These are phyloP conservation scores for Penicillium sp. DNA, from an alignment of 2,329 filamentous ascomycete species.

Conservation along the genomic window DNA sequence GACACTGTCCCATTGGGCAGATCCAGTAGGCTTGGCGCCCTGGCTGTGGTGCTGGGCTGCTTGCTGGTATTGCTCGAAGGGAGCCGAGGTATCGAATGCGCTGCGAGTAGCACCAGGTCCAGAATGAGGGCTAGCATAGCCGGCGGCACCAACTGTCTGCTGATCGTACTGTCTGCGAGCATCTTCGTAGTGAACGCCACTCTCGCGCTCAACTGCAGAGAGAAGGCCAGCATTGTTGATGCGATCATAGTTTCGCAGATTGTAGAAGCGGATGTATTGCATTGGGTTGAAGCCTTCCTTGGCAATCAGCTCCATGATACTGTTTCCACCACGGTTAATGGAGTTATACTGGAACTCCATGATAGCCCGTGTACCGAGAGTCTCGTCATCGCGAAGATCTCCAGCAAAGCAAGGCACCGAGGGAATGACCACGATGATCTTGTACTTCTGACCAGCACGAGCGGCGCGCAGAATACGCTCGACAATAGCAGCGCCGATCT, in stretches of 20 bases:
- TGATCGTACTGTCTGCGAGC: slow-evolving; percentile 49
- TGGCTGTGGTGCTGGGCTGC: slow-evolving; percentile 60
- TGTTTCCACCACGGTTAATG: slow-evolving; percentile 87
- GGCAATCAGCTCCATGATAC: slow-evolving; percentile 79
- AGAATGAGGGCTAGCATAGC: slow-evolving; percentile 39
- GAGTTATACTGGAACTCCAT: slow-evolving; percentile 99
- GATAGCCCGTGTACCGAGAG: slow-evolving; percentile 84
- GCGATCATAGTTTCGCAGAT: slow-evolving; percentile 89
- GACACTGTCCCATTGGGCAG: slow-evolving; percentile 73
- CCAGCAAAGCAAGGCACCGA: slow-evolving; percentile 92
- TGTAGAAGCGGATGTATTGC: slow-evolving; percentile 91
- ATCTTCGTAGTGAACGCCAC: slow-evolving; percentile 51
- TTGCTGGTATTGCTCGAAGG: slow-evolving; percentile 73
- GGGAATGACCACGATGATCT: slow-evolving; percentile 86
- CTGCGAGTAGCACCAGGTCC: slow-evolving; percentile 26
- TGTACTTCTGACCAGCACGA: slow-evolving; percentile 83
- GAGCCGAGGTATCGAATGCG: slow-evolving; percentile 46
- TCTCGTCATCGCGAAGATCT: slow-evolving; percentile 80
- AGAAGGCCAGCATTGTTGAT: slow-evolving; percentile 61
- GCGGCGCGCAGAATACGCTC: slow-evolving; percentile 82
- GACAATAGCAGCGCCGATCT: slow-evolving; percentile 87
- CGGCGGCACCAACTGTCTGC: slow-evolving; percentile 52
- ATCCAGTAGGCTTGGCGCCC: slow-evolving; percentile 49
- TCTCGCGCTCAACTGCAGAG: slow-evolving; percentile 44
- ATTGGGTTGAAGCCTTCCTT: slow-evolving; percentile 76